Conservation (phyloP, 306 rosid species). For the Arachis stenosperma region DNA sequence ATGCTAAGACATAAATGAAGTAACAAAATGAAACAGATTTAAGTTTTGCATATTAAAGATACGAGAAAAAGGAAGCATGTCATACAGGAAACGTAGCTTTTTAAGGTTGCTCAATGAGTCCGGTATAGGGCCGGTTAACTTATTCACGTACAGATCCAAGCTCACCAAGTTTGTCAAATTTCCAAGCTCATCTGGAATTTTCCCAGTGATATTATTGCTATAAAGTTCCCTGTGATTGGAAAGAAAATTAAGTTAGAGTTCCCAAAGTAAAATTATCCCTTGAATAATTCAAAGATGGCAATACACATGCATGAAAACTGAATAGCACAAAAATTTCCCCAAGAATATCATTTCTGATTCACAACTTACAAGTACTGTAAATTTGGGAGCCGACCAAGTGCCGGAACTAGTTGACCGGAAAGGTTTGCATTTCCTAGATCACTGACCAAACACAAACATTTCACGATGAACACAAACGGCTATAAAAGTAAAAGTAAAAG, state of each 20-base stretch:
- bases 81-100: constrained; percentile 66
- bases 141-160: constrained; percentile 70
- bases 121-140: constrained; percentile 49
- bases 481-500: neutral
- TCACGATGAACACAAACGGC: constrained; percentile 1
- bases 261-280: neutral
- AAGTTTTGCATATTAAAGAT: neutral
- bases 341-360: constrained; percentile 1
- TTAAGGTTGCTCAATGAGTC: constrained; percentile 40
- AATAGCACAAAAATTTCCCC: neutral
- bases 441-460: constrained; percentile 45
- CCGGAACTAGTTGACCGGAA: constrained; percentile 59
- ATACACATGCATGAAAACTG: neutral
- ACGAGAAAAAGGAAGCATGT: constrained; percentile 35
- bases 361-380: constrained; percentile 71
- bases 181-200: constrained; percentile 64
- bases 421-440: constrained; percentile 77
- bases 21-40: neutral
- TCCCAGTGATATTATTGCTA: constrained; percentile 55
- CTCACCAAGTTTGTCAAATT: constrained; percentile 59
- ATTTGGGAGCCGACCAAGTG: constrained; percentile 63
- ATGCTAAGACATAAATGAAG: neutral
- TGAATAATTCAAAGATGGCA: neutral
- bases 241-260: constrained; percentile 15
- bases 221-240: constrained; percentile 61